Evolutionary conservation across 2,329 filamentous ascomycete genomes (phyloP).

Genomic region (Mollisia scopiformis): DNA sequence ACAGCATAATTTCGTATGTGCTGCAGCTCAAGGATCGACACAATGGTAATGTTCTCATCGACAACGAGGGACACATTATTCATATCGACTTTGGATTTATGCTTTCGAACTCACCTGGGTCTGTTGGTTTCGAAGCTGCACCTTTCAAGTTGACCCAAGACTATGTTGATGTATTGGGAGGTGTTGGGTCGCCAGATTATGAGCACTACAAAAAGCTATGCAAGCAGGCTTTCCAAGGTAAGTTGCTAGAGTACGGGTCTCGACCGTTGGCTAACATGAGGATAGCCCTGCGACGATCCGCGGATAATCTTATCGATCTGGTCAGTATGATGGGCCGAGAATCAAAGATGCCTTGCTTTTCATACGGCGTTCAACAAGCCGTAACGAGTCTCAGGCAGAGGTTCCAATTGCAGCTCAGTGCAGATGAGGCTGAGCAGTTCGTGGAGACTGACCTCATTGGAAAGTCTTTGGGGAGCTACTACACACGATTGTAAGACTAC

Average conservation of each 20-base stretch:
- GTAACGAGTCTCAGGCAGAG: constrained; percentile 71
- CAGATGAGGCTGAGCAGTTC: constrained; percentile 79
- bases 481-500: constrained; percentile 73
- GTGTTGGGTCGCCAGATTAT: constrained; percentile 69
- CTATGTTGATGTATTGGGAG: constrained; percentile 82
- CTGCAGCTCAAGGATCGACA: constrained; percentile 85
- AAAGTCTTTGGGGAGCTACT: constrained; percentile 85
- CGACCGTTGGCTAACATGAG: constrained; percentile 15
- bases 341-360: constrained; percentile 84
- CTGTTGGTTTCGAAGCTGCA: constrained; percentile 83
- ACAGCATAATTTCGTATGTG: constrained; percentile 83
- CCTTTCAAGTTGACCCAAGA: constrained; percentile 87
- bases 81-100: constrained; percentile 93
- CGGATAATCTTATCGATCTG: constrained; percentile 79
- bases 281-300: constrained; percentile 72
- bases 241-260: constrained; percentile 23
- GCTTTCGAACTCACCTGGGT: constrained; percentile 83
- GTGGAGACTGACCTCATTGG: constrained; percentile 79
- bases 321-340: constrained; percentile 84
- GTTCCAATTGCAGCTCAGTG: constrained; percentile 81
- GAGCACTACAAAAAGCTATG: constrained; percentile 77
- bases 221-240: constrained; percentile 83
- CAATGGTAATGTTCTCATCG: constrained; percentile 85
- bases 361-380: constrained; percentile 71
- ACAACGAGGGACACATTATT: constrained; percentile 83